Percentiles rank a stretch among this genome's conserved stretches.
Evolutionary conservation across 345 rosid species (phyloP).

Genomic region (Ceriops zippeliana): DNA sequence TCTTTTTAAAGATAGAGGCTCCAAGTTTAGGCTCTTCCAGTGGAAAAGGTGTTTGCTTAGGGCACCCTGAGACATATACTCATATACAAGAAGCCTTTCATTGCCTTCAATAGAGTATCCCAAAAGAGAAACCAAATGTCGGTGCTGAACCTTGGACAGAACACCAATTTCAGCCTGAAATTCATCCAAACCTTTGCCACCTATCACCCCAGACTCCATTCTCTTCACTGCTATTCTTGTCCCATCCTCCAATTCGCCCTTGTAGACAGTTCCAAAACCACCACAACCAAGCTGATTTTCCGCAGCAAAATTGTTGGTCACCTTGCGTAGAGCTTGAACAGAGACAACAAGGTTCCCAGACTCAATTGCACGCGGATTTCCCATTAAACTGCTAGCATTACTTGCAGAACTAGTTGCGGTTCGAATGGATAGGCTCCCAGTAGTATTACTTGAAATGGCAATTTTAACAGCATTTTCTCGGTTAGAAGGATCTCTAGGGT

Average conservation of each 20-base stretch:
- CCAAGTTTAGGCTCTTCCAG: conserved; percentile 31
- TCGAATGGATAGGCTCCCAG: conserved; percentile 25
- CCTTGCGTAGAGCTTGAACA: conserved; percentile 50
- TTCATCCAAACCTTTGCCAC: conserved; percentile 39
- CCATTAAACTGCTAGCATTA: conserved; percentile 31
- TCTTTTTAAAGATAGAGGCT: conserved; percentile 47
- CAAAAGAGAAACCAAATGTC: conserved; percentile 48
- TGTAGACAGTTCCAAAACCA: conserved; percentile 53
- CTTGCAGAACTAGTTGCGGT: conserved; percentile 34
- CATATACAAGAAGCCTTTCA: conserved; percentile 53
- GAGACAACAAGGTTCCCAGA: conserved; percentile 37
- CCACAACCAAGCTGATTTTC: conserved; percentile 48
- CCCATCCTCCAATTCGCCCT: conserved; percentile 53
- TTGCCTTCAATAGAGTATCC: conserved; percentile 40
- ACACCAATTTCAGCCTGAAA: conserved; percentile 47
- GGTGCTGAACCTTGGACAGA: conserved; percentile 46
- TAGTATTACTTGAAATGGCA: conserved; percentile 23
- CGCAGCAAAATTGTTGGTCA: conserved; percentile 35
- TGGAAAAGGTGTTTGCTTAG: conserved; percentile 49
- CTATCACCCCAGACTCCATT: conserved; percentile 41
- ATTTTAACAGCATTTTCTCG: conserved; percentile 29
- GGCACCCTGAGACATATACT: conserved; percentile 53
- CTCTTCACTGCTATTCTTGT: conserved; percentile 53
- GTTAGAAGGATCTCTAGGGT: conserved; percentile 38
- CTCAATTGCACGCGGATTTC: conserved; percentile 31